phyloP scores from a whole-genome alignment of 441 rosid genomes.

The Syzygium syzygioides region DNA sequence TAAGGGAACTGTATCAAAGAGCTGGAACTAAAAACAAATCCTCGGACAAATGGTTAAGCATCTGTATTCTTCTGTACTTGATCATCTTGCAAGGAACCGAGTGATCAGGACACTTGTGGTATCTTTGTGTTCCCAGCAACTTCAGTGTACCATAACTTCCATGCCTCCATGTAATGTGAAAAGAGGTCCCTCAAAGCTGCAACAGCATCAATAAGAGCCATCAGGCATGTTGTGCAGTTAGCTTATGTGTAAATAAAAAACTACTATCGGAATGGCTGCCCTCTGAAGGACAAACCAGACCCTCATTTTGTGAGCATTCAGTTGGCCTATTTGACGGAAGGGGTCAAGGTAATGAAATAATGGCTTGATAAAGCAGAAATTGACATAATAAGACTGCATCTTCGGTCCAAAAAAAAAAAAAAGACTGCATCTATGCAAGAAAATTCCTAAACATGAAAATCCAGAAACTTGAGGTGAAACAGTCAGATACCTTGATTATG shows the following conservation, averaged over 20 bases:
- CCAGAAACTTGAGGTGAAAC: background rate
- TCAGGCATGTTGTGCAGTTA: background rate
- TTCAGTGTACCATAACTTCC: slow-evolving; percentile 66
- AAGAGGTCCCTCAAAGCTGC: slow-evolving; percentile 66
- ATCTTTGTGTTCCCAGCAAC: slow-evolving; percentile 31
- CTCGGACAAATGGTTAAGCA: background rate
- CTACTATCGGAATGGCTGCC: background rate
- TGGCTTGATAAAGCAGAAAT: background rate
- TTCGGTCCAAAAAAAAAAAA: no score
- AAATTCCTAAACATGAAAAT: background rate
- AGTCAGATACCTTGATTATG: slow-evolving; percentile 52
- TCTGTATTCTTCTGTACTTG: background rate
- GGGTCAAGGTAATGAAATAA: background rate
- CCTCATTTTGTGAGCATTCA: background rate
- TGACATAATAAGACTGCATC: background rate
- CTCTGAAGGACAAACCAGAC: background rate
- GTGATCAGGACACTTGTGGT: slow-evolving; percentile 9
- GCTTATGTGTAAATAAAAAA: background rate
- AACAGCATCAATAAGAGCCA: slow-evolving; percentile 18
- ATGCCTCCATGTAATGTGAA: slow-evolving; percentile 61
- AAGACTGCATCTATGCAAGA: background rate
- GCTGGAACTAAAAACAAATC: background rate
- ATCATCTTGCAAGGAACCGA: slow-evolving; percentile 1
- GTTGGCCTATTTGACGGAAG: background rate
- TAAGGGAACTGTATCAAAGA: background rate